Conservation (phyloP, 495 filamentous ascomycete genomes). For the Aspergillus heteromorphus region DNA sequence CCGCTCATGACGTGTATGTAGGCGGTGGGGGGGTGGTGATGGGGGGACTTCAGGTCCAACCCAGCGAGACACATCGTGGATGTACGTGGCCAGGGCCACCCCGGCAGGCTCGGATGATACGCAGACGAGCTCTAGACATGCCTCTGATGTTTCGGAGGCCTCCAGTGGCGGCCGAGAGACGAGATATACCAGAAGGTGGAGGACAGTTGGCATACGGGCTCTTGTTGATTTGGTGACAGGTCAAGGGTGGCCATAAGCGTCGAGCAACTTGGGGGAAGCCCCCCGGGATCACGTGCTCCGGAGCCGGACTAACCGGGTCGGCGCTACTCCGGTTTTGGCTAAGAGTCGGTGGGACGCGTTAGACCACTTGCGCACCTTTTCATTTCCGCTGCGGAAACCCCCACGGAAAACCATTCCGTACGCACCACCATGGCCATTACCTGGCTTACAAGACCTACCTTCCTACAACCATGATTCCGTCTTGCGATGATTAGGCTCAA, state of each 20-base stretch:
- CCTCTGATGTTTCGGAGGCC: not conserved
- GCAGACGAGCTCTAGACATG: not conserved
- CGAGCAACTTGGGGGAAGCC: not conserved
- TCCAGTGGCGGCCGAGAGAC: not conserved
- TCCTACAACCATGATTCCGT: too few relatives aligned
- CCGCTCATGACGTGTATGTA: slow-evolving; percentile 10
- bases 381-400: too few relatives aligned
- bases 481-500: too few relatives aligned
- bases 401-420: too few relatives aligned
- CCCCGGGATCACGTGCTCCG: not conserved
- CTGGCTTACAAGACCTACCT: too few relatives aligned
- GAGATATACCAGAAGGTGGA: not conserved
- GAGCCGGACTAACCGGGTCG: not conserved
- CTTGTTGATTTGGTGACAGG: slow-evolving; percentile 13
- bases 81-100: not conserved
- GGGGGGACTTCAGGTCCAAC: not conserved
- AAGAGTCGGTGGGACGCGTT: not conserved
- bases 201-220: slow-evolving; percentile 2
- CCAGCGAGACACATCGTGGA: not conserved
- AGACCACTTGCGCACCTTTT: too few relatives aligned
- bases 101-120: not conserved
- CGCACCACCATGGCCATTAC: too few relatives aligned
- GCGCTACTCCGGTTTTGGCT: not conserved
- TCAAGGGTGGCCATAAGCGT: slow-evolving; percentile 8
- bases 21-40: slow-evolving; percentile 9